phyloP scores from a whole-genome alignment of 2,329 filamentous ascomycete genomes.

The Calonectria montana region DNA sequence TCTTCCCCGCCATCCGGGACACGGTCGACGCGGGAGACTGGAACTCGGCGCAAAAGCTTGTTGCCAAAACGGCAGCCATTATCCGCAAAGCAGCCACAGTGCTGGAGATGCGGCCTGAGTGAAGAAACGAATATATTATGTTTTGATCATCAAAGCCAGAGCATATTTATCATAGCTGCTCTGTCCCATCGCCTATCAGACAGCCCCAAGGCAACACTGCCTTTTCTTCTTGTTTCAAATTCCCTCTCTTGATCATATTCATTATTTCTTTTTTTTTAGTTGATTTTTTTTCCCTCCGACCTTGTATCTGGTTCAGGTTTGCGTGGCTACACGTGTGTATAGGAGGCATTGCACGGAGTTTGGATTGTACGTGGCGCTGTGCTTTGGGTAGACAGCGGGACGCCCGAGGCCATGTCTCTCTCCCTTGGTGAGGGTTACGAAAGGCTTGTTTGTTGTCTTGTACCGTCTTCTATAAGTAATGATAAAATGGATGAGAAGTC shows the following conservation, averaged over 20 bases:
- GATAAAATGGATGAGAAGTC: conserved; percentile 18
- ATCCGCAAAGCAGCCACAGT: conserved; percentile 68
- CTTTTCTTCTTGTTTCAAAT: conserved; percentile 25
- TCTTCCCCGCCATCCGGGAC: conserved; percentile 82
- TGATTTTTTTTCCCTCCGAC: conserved; percentile 11
- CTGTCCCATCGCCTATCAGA: conserved; percentile 7
- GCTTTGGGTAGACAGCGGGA: conserved; percentile 29
- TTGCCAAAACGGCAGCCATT: conserved; percentile 78
- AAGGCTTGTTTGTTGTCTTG: conserved; percentile 13
- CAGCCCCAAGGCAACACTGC: conserved; percentile 11
- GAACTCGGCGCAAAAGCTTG: conserved; percentile 72
- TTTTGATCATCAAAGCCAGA: conserved; percentile 23
- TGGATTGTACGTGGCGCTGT: conserved; percentile 39
- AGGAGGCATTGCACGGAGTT: conserved; percentile 51
- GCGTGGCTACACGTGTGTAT: conserved; percentile 39
- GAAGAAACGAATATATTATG: conserved; percentile 34
- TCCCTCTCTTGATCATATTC: conserved; percentile 12
- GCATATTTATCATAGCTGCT: conserved; percentile 11
- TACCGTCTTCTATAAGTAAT: conserved; percentile 19
- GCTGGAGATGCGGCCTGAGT: conserved; percentile 45
- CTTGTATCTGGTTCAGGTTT: conserved; percentile 15
- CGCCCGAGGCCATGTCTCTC: background rate
- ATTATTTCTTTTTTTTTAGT: conserved; percentile 28
- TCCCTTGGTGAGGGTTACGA: conserved; percentile 9
- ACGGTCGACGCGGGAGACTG: conserved; percentile 79